These are phyloP conservation scores for Aspergillus pseudotamarii DNA, from an alignment of 2,329 filamentous ascomycete genomes.

Conservation along the genomic window DNA sequence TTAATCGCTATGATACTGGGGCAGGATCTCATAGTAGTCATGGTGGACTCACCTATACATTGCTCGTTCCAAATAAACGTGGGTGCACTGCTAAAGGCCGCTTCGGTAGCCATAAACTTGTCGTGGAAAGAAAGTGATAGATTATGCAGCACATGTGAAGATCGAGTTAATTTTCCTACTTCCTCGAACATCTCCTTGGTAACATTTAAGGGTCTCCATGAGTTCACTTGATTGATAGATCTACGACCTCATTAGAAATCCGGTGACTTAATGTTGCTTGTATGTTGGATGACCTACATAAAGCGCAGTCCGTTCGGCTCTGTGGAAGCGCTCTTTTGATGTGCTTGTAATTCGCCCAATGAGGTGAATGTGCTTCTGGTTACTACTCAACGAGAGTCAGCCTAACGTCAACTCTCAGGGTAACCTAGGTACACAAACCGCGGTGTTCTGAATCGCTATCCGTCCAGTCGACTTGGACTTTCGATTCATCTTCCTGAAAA, in stretches of 20 bases:
- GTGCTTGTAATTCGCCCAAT: conserved; percentile 4
- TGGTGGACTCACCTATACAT: conserved; percentile 21
- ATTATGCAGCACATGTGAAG: conserved; percentile 25
- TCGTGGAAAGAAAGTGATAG: conserved; percentile 29
- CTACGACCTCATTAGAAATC: conserved; percentile 13
- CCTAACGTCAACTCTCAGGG: no score
- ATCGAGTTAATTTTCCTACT: conserved; percentile 21
- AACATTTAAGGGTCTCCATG: conserved; percentile 29
- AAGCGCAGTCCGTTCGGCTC: conserved; percentile 8
- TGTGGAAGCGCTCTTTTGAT: not conserved
- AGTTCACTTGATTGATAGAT: conserved; percentile 31
- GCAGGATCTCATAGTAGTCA: not conserved
- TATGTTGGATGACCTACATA: conserved; percentile 12
- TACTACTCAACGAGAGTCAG: not conserved
- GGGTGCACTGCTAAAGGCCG: conserved; percentile 27
- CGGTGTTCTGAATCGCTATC: conserved; percentile 12
- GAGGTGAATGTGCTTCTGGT: conserved; percentile 11
- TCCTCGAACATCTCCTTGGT: conserved; percentile 24
- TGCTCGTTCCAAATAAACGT: conserved; percentile 10
- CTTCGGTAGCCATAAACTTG: conserved; percentile 25
- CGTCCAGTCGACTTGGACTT: conserved; percentile 12
- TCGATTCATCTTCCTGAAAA: conserved; percentile 11
- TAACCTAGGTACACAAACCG: not conserved
- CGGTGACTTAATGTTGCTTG: not conserved
- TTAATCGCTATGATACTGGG: not conserved